A percentile compares a stretch with the other conserved stretches of the same genome.
These are phyloP conservation scores for Hevea brasiliensis DNA, from an alignment of 345 rosid genomes.

Conservation along the genomic window DNA sequence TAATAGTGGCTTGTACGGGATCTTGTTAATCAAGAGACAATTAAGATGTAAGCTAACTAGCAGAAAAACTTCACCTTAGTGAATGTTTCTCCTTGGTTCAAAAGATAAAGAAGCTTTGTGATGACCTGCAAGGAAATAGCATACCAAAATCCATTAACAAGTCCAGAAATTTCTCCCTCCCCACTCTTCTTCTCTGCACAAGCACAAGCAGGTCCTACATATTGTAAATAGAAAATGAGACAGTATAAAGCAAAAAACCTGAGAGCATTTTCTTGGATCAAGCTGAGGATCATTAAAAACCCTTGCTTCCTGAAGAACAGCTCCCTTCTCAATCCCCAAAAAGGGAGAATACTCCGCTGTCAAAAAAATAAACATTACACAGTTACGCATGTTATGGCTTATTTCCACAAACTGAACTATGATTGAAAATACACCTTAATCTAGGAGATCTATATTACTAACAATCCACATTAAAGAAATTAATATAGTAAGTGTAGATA, in stretches of 20 bases:
- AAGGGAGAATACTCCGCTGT: conserved; percentile 93
- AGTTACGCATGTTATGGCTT: neutral
- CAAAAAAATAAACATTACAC: conserved; percentile 17
- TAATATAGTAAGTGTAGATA: neutral
- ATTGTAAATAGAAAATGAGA: neutral
- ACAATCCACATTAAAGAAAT: neutral
- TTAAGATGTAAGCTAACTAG: conserved; percentile 4
- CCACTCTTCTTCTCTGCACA: neutral
- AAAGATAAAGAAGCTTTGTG: conserved; percentile 87
- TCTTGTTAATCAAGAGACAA: conserved; percentile 3
- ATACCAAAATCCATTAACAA: conserved; percentile 17
- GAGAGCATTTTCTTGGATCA: conserved; percentile 96
- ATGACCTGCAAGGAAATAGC: conserved; percentile 60
- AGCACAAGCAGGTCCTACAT: conserved; percentile 1
- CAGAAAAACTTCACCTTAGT: conserved; percentile 58
- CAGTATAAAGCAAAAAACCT: conserved; percentile 48
- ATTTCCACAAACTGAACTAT: neutral
- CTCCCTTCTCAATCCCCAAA: conserved; percentile 95
- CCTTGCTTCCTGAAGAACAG: conserved; percentile 97
- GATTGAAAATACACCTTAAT: neutral
- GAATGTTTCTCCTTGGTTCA: conserved; percentile 95
- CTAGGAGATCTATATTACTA: conserved; percentile 20
- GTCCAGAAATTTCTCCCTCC: neutral
- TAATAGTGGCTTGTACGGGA: neutral
- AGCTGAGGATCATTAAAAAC: conserved; percentile 97